These are phyloP conservation scores for Silene coronaria DNA, from an alignment of 179 eudicot genomes.

Conservation along the genomic window DNA sequence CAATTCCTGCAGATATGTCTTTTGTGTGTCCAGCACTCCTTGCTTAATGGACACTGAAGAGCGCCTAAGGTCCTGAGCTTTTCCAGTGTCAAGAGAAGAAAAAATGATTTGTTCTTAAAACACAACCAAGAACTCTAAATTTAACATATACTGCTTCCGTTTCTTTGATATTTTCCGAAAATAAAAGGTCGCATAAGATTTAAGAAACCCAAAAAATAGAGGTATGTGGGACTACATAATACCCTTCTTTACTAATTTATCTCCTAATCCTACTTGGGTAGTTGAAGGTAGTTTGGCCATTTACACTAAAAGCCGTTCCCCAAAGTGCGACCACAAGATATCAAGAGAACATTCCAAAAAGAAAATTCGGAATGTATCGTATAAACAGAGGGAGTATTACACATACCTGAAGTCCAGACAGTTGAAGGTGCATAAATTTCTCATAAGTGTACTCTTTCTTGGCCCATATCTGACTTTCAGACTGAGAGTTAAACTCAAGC, in stretches of 20 bases:
- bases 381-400: not conserved
- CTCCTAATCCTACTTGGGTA: not conserved
- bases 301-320: not conserved
- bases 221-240: not conserved
- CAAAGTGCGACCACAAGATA: not conserved
- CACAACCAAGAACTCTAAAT: not conserved
- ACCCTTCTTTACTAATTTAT: not conserved
- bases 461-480: constrained; percentile 45
- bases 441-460: constrained; percentile 57
- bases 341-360: not conserved
- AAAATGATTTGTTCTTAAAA: not conserved
- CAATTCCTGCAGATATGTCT: constrained; percentile 62
- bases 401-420: constrained; percentile 59
- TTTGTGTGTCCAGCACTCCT: constrained; percentile 54
- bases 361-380: not conserved
- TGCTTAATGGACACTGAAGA: constrained; percentile 65
- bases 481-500: constrained; percentile 46
- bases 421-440: constrained; percentile 50
- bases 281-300: not conserved
- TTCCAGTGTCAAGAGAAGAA: constrained; percentile 18
- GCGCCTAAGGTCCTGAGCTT: constrained; percentile 61
- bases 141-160: not conserved
- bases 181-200: too few relatives aligned
- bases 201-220: not conserved
- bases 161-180: too few relatives aligned